phyloP scores from a whole-genome alignment of 2,329 filamentous ascomycete species.

The Cucurbitaria berberidis region DNA sequence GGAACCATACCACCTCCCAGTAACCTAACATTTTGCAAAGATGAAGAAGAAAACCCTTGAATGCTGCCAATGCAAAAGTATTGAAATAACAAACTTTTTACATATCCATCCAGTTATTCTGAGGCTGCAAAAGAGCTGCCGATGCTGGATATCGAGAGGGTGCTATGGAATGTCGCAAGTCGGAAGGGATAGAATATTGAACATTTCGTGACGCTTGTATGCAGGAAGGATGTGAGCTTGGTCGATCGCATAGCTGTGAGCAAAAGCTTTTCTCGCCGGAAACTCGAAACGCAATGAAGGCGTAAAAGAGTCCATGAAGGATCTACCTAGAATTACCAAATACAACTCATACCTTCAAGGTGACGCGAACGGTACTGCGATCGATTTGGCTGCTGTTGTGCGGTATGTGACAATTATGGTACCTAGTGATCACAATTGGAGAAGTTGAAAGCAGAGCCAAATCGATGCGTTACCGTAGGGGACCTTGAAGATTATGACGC shows the following conservation, averaged over 20 bases:
- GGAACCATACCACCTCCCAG: background rate
- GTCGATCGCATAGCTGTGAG: background rate
- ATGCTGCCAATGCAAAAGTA: background rate
- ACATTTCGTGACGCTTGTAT: background rate
- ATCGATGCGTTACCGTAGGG: constrained; percentile 18
- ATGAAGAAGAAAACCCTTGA: background rate
- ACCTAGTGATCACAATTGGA: constrained; percentile 10
- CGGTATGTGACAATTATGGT: constrained; percentile 6
- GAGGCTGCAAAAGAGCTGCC: background rate
- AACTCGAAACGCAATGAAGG: background rate
- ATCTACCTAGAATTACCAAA: background rate
- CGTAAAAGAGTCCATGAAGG: background rate
- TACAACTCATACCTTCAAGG: constrained; percentile 5
- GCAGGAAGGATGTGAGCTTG: background rate
- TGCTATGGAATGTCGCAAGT: background rate
- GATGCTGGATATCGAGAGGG: background rate
- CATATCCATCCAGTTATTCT: background rate
- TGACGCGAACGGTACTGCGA: background rate
- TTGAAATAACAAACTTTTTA: background rate
- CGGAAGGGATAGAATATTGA: background rate
- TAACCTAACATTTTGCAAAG: background rate
- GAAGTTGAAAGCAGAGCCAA: constrained; percentile 10
- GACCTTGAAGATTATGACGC: background rate
- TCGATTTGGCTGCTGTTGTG: background rate
- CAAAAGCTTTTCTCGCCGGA: background rate